phyloP scores from a whole-genome alignment of 441 rosid genomes.

The Geranium incanum region DNA sequence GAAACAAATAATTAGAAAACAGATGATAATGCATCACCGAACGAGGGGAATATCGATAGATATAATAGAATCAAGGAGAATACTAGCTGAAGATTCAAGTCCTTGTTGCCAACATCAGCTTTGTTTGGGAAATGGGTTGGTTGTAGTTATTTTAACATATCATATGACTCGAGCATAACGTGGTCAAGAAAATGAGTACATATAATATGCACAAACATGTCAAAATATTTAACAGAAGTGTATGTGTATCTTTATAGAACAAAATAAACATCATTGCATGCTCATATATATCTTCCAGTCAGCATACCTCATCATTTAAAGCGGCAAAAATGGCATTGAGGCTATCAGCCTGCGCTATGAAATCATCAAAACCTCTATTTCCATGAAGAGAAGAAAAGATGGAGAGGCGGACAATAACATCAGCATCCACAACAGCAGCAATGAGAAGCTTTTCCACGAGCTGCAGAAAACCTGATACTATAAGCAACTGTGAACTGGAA shows the following conservation, averaged over 20 bases:
- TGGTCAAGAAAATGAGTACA: not conserved
- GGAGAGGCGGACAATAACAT: conserved; percentile 88
- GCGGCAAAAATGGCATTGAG: conserved; percentile 96
- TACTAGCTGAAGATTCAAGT: not conserved
- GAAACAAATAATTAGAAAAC: not conserved
- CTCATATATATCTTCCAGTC: not conserved
- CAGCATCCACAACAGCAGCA: conserved; percentile 96
- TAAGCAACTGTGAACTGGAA: not conserved
- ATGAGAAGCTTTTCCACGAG: conserved; percentile 98
- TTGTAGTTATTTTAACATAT: not conserved
- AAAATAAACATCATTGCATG: not conserved
- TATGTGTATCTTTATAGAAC: not conserved
- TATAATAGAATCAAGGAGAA: not conserved
- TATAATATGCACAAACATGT: not conserved
- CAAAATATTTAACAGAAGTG: not conserved
- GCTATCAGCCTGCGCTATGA: conserved; percentile 92
- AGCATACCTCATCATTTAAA: conserved; percentile 90
- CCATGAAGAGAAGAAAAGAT: conserved; percentile 72
- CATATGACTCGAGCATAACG: not conserved
- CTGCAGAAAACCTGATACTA: conserved; percentile 44
- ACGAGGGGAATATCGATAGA: not conserved
- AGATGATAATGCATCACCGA: not conserved
- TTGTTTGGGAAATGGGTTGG: not conserved
- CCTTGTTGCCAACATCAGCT: not conserved
- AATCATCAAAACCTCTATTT: conserved; percentile 90